A percentile compares a stretch with the other conserved stretches of the same genome.
Evolutionary conservation across 768 basidiomycete genomes (phyloP).

Genomic region (Hirschioporus abietinus): DNA sequence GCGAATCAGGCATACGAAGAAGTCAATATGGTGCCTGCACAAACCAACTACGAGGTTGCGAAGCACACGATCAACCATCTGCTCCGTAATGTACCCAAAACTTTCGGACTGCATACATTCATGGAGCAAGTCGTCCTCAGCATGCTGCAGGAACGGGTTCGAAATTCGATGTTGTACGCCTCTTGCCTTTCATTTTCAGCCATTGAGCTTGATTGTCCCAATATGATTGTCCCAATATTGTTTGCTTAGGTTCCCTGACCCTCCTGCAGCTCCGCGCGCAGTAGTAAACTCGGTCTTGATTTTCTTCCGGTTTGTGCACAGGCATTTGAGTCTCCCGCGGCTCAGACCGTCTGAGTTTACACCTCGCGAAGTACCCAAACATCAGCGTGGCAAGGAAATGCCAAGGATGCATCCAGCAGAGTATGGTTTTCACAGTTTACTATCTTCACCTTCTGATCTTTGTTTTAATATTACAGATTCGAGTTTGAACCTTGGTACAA

Average conservation of each 20-base stretch:
- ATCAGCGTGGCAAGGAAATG: constrained; percentile 14
- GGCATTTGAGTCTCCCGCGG: constrained; percentile 37
- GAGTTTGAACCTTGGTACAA: constrained; percentile 43
- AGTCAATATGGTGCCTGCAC: constrained; percentile 35
- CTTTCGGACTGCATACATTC: constrained; percentile 34
- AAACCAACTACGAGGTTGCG: constrained; percentile 36
- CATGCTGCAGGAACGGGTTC: constrained; percentile 37
- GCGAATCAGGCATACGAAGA: constrained; percentile 36
- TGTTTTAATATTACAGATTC: constrained; percentile 17
- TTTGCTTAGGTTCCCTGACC: constrained; percentile 31
- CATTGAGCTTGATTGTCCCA: not conserved
- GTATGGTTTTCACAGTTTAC: constrained; percentile 17
- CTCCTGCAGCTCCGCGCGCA: constrained; percentile 29
- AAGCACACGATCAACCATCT: constrained; percentile 36
- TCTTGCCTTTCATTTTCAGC: not conserved
- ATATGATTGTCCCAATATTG: no score
- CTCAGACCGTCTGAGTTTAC: constrained; percentile 18
- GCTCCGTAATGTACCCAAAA: constrained; percentile 30
- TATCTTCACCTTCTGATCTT: constrained; percentile 10
- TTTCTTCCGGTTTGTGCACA: constrained; percentile 27
- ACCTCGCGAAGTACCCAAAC: constrained; percentile 20
- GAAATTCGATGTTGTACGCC: constrained; percentile 45
- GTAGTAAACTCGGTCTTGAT: constrained; percentile 22
- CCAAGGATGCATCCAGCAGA: constrained; percentile 31
- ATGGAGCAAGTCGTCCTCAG: constrained; percentile 28